Evolutionary conservation across 2,329 filamentous ascomycete species (phyloP).

Genomic region (Hysterium pulicare): DNA sequence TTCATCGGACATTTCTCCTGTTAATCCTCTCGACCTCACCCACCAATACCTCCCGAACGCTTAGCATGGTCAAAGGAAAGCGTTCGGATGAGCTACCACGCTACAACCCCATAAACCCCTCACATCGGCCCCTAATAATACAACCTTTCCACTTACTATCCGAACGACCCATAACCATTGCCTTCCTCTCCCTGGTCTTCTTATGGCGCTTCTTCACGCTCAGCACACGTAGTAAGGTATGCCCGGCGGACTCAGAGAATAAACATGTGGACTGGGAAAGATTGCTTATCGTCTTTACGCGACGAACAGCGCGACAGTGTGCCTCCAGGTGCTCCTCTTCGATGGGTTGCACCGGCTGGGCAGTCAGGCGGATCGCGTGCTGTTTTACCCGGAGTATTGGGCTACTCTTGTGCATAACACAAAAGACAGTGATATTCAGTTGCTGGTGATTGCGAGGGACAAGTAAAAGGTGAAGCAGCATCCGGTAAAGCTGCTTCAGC

Average conservation of each 20-base stretch:
- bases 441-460: slow-evolving; percentile 48
- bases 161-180: slow-evolving; percentile 18
- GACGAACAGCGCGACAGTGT: slow-evolving; percentile 41
- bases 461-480: slow-evolving; percentile 50
- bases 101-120: too few species aligned
- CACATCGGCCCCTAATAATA: slow-evolving; percentile 12
- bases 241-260: slow-evolving; percentile 6
- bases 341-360: slow-evolving; percentile 41
- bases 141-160: slow-evolving; percentile 23
- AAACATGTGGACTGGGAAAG: slow-evolving; percentile 34
- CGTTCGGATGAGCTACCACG: slow-evolving; percentile 34
- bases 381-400: slow-evolving; percentile 45
- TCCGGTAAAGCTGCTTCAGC: slow-evolving; percentile 43
- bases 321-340: slow-evolving; percentile 45
- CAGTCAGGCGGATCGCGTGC: slow-evolving; percentile 45
- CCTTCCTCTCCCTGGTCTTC: slow-evolving; percentile 23
- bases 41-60: too few species aligned
- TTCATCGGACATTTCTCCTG: too few species aligned
- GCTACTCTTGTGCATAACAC: slow-evolving; percentile 25
- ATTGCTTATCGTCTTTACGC: slow-evolving; percentile 45
- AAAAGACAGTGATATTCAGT: slow-evolving; percentile 40
- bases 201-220: slow-evolving; percentile 27
- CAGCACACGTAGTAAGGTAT: slow-evolving; percentile 7
- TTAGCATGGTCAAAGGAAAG: slow-evolving; percentile 31
- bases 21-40: too few species aligned